phyloP scores from a whole-genome alignment of 2,329 filamentous ascomycete species.

The Madurella fahalii region DNA sequence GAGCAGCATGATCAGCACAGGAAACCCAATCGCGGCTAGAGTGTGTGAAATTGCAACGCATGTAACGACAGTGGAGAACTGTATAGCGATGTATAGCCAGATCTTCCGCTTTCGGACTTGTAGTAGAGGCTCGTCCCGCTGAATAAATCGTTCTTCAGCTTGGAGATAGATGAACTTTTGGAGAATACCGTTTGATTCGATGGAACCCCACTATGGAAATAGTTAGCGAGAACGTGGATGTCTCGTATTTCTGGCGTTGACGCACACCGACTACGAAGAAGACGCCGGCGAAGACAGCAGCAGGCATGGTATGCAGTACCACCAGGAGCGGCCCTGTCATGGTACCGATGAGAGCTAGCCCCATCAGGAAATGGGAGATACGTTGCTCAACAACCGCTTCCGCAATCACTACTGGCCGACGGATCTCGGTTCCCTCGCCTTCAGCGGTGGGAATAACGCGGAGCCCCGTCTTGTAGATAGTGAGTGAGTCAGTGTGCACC shows the following conservation, averaged over 20 bases:
- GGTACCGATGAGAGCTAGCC: constrained; percentile 49
- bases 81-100: constrained; percentile 46
- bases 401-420: constrained; percentile 40
- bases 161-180: constrained; percentile 47
- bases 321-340: constrained; percentile 53
- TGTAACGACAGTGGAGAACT: constrained; percentile 47
- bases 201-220: constrained; percentile 35
- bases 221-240: too few relatives aligned
- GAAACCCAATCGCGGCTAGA: constrained; percentile 56
- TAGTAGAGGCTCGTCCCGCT: constrained; percentile 43
- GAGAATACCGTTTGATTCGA: constrained; percentile 51
- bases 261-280: constrained; percentile 52
- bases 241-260: too few relatives aligned
- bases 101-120: constrained; percentile 43
- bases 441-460: constrained; percentile 40
- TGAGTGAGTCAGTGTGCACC: constrained; percentile 54
- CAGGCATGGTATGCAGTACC: constrained; percentile 51
- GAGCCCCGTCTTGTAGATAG: constrained; percentile 36
- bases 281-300: constrained; percentile 50
- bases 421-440: constrained; percentile 33
- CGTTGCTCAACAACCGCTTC: constrained; percentile 53
- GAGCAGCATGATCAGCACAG: constrained; percentile 52
- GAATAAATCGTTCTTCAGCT: constrained; percentile 43
- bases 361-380: constrained; percentile 52
- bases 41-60: constrained; percentile 58